Percentiles rank a stretch among this genome's conserved stretches.
Conservation (phyloP, 2,329 filamentous ascomycete genomes). For the Diaporthe sp. region DNA sequence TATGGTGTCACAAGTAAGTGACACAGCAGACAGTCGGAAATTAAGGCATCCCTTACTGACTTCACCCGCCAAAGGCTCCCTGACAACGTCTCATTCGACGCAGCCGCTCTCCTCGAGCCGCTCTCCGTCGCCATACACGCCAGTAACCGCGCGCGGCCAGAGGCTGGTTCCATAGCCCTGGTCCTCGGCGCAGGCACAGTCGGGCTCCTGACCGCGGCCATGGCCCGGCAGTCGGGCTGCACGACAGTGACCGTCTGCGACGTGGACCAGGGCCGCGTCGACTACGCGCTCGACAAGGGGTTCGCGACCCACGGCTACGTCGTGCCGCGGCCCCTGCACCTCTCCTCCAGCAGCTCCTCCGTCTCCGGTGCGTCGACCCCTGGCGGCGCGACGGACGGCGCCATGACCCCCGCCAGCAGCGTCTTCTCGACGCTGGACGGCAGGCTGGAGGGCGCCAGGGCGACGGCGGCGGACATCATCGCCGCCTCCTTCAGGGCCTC, state of each 20-base stretch:
- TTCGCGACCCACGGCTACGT: constrained; percentile 73
- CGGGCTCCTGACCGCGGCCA: constrained; percentile 73
- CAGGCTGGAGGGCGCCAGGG: constrained; percentile 65
- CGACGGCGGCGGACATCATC: constrained; percentile 64
- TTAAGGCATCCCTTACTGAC: constrained; percentile 41
- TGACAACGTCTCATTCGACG: constrained; percentile 69
- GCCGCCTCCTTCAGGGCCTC: constrained; percentile 54
- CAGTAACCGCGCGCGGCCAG: constrained; percentile 63
- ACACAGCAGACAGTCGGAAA: background rate
- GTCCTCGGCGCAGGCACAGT: constrained; percentile 76
- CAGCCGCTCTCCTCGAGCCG: constrained; percentile 72
- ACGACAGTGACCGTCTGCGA: constrained; percentile 72
- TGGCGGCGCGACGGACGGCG: constrained; percentile 49
- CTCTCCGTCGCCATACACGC: constrained; percentile 74
- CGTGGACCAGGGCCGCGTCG: constrained; percentile 70
- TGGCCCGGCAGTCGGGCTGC: constrained; percentile 72
- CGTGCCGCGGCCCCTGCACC: constrained; percentile 60
- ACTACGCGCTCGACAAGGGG: constrained; percentile 69
- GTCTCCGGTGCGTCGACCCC: constrained; percentile 64
- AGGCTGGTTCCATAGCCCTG: constrained; percentile 69
- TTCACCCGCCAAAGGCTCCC: constrained; percentile 61
- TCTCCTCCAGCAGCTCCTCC: constrained; percentile 60
- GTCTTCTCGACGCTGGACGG: constrained; percentile 59
- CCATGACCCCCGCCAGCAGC: constrained; percentile 61
- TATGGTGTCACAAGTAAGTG: constrained; percentile 72